These are phyloP conservation scores for Boletus sp. DNA, from an alignment of 768 basidiomycete genomes.

Conservation along the genomic window DNA sequence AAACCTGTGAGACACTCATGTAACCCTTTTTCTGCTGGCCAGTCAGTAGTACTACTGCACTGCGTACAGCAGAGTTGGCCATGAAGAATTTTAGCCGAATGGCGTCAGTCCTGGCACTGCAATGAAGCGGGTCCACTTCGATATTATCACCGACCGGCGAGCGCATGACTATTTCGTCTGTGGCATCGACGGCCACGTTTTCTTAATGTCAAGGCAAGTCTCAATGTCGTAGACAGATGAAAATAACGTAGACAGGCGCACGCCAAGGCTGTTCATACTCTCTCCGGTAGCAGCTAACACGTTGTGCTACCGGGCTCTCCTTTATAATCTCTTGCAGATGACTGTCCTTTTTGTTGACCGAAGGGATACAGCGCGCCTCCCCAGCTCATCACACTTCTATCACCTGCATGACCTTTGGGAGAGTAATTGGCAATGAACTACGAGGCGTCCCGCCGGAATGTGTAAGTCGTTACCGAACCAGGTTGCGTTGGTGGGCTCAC, in stretches of 20 bases:
- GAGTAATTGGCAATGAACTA: slow-evolving; percentile 31
- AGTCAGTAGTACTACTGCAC: not conserved
- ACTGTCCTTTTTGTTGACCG: slow-evolving; percentile 14
- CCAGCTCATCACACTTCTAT: slow-evolving; percentile 16
- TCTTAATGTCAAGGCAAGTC: slow-evolving; percentile 19
- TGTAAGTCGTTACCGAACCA: slow-evolving; percentile 17
- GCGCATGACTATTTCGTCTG: slow-evolving; percentile 5
- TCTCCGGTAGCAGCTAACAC: slow-evolving; percentile 18
- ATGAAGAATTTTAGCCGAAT: slow-evolving; percentile 5
- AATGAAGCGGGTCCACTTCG: slow-evolving; percentile 13
- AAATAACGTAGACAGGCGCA: slow-evolving; percentile 17
- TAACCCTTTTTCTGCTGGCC: not conserved
- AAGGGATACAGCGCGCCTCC: slow-evolving; percentile 14
- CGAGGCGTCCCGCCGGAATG: slow-evolving; percentile 28
- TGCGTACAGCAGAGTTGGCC: slow-evolving; percentile 12
- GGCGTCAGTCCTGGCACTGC: slow-evolving; percentile 19
- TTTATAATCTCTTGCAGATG: slow-evolving; percentile 27
- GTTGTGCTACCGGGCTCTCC: slow-evolving; percentile 17
- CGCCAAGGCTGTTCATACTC: slow-evolving; percentile 25
- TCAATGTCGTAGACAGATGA: slow-evolving; percentile 11
- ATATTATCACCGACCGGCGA: slow-evolving; percentile 15
- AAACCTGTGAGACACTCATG: not conserved
- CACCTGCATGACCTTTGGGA: slow-evolving; percentile 23
- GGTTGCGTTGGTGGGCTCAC: slow-evolving; percentile 6
- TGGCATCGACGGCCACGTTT: slow-evolving; percentile 26